Percentiles rank a stretch among this genome's conserved stretches.
Evolutionary conservation across 192 early-diverging fungal species (phyloP).

Genomic region (Coemansia sp.): DNA sequence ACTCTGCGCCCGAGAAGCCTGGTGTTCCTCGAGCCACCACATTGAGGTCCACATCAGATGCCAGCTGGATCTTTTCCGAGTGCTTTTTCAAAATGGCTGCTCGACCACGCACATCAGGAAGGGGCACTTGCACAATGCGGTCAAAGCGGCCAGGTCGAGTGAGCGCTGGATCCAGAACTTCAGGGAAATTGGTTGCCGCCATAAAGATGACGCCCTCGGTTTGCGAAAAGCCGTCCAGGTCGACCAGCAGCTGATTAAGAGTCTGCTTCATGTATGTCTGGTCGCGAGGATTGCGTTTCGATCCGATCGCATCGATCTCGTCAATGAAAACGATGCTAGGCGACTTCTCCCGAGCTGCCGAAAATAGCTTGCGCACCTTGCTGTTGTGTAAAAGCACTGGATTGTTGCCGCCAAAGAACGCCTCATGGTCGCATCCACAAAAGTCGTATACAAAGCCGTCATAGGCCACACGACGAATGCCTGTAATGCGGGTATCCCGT

Average conservation of each 20-base stretch:
- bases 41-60: conserved; percentile 71
- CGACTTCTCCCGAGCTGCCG: conserved; percentile 71
- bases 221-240: conserved; percentile 97
- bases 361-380: conserved; percentile 55
- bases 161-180: conserved; percentile 94
- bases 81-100: conserved; percentile 91
- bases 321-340: conserved; percentile 98
- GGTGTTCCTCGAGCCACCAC: conserved; percentile 94
- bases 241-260: conserved; percentile 97
- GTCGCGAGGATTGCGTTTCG: conserved; percentile 88
- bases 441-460: conserved; percentile 50
- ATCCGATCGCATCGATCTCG: conserved; percentile 97
- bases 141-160: conserved; percentile 97
- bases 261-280: conserved; percentile 98
- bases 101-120: conserved; percentile 97
- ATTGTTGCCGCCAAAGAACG: conserved; percentile 55
- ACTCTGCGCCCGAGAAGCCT: conserved; percentile 99
- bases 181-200: conserved; percentile 97
- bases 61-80: conserved; percentile 72
- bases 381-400: conserved; percentile 55
- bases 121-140: conserved; percentile 85
- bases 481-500: conserved; percentile 23
- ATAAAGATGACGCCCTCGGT: conserved; percentile 97
- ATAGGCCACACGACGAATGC: conserved; percentile 36
- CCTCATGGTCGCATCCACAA: conserved; percentile 53